Base-by-base conservation (phyloP, 2,329 filamentous ascomycete genomes). In the Ramularia endophylla region DNA sequence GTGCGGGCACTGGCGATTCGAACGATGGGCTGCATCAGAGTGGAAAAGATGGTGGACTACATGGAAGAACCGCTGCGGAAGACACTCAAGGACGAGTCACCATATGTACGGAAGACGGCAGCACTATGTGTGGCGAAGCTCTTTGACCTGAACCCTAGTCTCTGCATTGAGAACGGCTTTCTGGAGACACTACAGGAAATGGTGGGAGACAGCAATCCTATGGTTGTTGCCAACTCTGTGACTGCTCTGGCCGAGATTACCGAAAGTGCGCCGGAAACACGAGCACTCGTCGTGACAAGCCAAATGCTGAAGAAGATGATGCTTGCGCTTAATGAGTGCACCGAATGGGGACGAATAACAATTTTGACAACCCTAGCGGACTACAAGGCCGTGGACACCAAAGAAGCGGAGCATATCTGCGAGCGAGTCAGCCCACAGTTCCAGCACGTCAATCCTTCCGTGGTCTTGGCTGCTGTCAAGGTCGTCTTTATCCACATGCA, bases 11-110 rank as follows among this genome's bases (percentile, higher is more conserved):
- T 98, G 38, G 92, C 92, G 41, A 94, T 98, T 64, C 80, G 92
- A 57, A 98, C 92, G 25, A 98, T 98, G 92, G 92, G 92, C 29
- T 97, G 92, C 61, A 97, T 98, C 58, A 76, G 92, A 42, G 92
- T 98, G 41, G 92, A 97, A 56, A 98, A 98, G 68, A 98, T 98
- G 87, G 87, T 97, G 52, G 92, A 98, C 63, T 98, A 98, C 65
- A 97, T 98, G 90, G 92, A 97, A 65, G 92, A 98, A 60, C 92
- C 92, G 11, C 69, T 98, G 49, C 80, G 92, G 56, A 98, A 98
- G 71, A 98, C 92, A 9, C 72, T 98, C 53, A 81, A 88, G 65
- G 92, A 98, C 68, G 92, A 98, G 67, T 97, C 90, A 36, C 92
- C 92, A 1, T 98, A 98, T 65, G 92, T 98, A 47, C 85, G 92